These are phyloP conservation scores for Globisporangium paddicum DNA, from an alignment of 352 stramenopile species.

Conservation along the genomic window DNA sequence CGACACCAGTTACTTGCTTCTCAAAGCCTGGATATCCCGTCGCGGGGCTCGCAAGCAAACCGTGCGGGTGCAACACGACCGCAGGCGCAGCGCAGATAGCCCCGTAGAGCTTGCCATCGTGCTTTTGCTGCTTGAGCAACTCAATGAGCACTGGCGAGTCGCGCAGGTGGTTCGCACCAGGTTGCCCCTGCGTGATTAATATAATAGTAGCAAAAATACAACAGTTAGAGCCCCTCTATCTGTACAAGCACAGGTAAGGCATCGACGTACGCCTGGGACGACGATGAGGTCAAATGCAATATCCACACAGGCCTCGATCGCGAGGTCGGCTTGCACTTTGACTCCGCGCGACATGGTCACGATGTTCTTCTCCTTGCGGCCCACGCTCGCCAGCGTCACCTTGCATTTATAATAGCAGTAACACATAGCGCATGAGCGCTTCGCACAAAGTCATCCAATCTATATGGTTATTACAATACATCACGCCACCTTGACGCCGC, in stretches of 20 bases:
- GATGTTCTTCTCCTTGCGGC: constrained; percentile 49
- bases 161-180: constrained; percentile 61
- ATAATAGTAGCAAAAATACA: too few species aligned
- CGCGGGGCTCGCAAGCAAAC: constrained; percentile 39
- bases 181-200: constrained; percentile 48
- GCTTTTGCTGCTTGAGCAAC: constrained; percentile 62
- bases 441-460: background rate
- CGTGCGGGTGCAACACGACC: constrained; percentile 63
- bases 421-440: background rate
- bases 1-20: constrained; percentile 43
- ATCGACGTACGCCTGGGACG: constrained; percentile 42
- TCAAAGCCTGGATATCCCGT: constrained; percentile 75
- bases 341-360: constrained; percentile 75
- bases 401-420: background rate
- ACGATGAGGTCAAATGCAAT: constrained; percentile 64
- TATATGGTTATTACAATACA: too few species aligned
- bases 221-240: too few species aligned
- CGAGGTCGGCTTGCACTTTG: constrained; percentile 57
- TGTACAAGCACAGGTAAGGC: too few species aligned
- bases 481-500: constrained; percentile 38
- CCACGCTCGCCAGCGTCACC: constrained; percentile 64
- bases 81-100: constrained; percentile 75
- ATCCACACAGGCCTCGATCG: constrained; percentile 58
- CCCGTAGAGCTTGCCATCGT: constrained; percentile 56
- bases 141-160: constrained; percentile 53